Base-by-base conservation (phyloP, 805 yeast species). In the Saccharomycopsis oosterbeekiorum region DNA sequence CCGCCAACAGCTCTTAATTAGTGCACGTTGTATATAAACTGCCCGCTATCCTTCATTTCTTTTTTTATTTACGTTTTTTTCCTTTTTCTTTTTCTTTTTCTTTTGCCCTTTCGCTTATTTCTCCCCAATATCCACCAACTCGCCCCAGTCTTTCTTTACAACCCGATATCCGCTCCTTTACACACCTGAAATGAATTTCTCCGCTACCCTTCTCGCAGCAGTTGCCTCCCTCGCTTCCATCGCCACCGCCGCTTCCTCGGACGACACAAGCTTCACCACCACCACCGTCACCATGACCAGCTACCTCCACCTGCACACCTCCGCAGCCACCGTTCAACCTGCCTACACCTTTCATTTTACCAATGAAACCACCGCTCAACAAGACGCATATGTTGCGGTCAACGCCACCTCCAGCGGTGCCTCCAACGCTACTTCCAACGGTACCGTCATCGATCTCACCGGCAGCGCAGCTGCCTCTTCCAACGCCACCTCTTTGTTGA, bases 131-230 rank as follows among this genome's bases (percentile, higher is more conserved):
- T 10, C 37, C 57, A 17, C 54, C 41, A 41, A 41, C 59, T 47
- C 53, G 21, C 59, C 43, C 54, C 39, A 55, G 59, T 56, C 59
- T 39, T 24, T 56, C 59, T 41, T 56, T 56, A 17, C 15, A 10
- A 12, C 54, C 19, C 4, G 26, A 12, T 47, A 17, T 37, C 24
- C n/a, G 14, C 40, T 54, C 29, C 15, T 8, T n/a, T 21, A 17
- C 17, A 51, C 2, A 51, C 12, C 56, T 29, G 17, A 15, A n/a
- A 47, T 47, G 53, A 47, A 21, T 11, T 47, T 47, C 14, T 47
- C 53, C 1, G 9, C n/a, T 24, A 14, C 34, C 34, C 53, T 47
- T 9, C n/a, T 24, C 12, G 17, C 55, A 37, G n/a, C 39, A 29
- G 29, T 54, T 8, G 50, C 50, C 17, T 17, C 50, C 21, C 50